These are phyloP conservation scores for Peltaster fructicola DNA, from an alignment of 2,329 filamentous ascomycete genomes.

Conservation along the genomic window DNA sequence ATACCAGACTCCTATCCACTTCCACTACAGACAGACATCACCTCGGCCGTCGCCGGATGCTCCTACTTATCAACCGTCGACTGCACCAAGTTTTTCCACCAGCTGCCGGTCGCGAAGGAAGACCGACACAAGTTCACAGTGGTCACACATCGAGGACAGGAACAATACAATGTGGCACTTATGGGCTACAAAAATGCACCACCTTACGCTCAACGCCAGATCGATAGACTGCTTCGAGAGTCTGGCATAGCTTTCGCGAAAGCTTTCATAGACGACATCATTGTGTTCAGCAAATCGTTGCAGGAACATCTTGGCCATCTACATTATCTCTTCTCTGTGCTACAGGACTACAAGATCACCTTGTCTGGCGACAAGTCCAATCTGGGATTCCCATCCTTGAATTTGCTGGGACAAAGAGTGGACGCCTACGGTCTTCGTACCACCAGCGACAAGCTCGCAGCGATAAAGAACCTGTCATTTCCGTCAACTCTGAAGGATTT, in stretches of 20 bases:
- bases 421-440: not conserved
- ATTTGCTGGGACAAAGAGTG: not conserved
- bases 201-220: not conserved
- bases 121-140: constrained; percentile 1
- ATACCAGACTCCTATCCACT: not conserved
- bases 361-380: not conserved
- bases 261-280: not conserved
- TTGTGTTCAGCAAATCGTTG: not conserved
- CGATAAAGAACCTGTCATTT: not conserved
- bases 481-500: not conserved
- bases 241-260: not conserved
- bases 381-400: not conserved
- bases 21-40: constrained; percentile 1
- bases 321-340: not conserved
- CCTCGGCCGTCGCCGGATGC: not conserved
- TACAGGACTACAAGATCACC: constrained; percentile 1
- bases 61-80: not conserved
- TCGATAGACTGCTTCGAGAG: not conserved
- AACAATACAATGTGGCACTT: not conserved
- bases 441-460: not conserved
- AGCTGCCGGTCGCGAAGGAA: not conserved
- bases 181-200: constrained; percentile 1
- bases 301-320: constrained; percentile 1
- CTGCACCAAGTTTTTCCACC: not conserved
- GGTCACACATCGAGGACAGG: not conserved